Evolutionary conservation across 164 flowering plant genomes (phyloP).

Genomic region (Umbilicus rupestris): DNA sequence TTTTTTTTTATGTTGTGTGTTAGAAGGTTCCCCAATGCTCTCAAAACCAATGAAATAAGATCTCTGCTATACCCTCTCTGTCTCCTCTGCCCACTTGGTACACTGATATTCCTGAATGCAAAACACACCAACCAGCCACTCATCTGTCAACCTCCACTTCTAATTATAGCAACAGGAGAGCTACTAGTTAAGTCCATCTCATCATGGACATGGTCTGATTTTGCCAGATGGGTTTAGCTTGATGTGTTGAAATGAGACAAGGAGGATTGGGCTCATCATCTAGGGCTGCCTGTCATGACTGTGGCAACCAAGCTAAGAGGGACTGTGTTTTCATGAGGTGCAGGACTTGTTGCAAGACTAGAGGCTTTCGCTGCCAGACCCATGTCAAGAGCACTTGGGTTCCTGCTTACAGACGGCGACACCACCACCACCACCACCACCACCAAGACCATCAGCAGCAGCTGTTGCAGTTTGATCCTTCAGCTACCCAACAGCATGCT

Average conservation of each 20-base stretch:
- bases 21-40: constrained; percentile 4
- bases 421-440: not conserved
- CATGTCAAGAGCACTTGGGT: constrained; percentile 8
- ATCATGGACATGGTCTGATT: not conserved
- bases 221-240: not conserved
- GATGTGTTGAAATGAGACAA: not conserved
- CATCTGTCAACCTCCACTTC: constrained; percentile 1
- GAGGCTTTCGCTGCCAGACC: constrained; percentile 6
- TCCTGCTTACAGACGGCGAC: constrained; percentile 1
- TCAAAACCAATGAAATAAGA: not conserved
- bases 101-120: not conserved
- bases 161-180: constrained; percentile 1
- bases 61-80: not conserved
- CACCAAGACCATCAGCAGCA: not conserved
- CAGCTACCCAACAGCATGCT: not conserved
- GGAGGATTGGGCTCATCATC: not conserved
- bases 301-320: constrained; percentile 4
- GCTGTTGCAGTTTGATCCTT: not conserved
- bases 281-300: not conserved
- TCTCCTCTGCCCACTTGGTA: constrained; percentile 1
- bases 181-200: too few relatives aligned
- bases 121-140: not conserved
- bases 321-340: not conserved
- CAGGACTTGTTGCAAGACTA: constrained; percentile 5
- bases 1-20: not conserved